Conservation (phyloP, 225 moss, liverwort and hornwort species). For the Thuidium tamariscinum region DNA sequence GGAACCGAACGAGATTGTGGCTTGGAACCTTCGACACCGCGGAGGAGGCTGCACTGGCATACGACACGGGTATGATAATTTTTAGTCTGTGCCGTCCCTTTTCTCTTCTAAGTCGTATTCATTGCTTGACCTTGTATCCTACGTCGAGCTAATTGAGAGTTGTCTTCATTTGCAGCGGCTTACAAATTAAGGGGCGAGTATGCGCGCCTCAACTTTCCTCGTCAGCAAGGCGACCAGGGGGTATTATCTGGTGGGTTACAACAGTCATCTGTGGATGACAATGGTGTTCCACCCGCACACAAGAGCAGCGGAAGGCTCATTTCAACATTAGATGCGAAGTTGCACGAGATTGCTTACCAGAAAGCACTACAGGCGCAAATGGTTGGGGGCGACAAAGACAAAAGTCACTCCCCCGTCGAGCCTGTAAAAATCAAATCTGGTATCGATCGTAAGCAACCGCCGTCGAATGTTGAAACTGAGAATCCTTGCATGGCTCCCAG, state of each 20-base stretch:
- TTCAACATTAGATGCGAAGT: conserved; percentile 57
- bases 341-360: conserved; percentile 60
- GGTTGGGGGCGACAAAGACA: conserved; percentile 18
- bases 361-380: conserved; percentile 31
- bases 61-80: conserved; percentile 38
- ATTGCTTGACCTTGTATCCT: fast-evolving
- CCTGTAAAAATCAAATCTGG: conserved; percentile 1
- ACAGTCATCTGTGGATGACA: conserved; percentile 13
- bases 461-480: background rate
- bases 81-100: fast-evolving
- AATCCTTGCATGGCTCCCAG: background rate
- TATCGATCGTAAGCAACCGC: background rate
- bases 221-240: conserved; percentile 30
- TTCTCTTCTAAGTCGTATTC: fast-evolving
- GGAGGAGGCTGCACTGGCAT: conserved; percentile 74
- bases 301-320: conserved; percentile 16
- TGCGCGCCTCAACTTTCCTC: conserved; percentile 82
- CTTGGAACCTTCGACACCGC: conserved; percentile 90
- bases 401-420: conserved; percentile 20
- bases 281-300: conserved; percentile 7
- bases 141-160: background rate
- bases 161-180: conserved; percentile 17
- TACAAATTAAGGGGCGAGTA: conserved; percentile 78
- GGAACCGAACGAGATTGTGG: conserved; percentile 80
- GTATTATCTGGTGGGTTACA: conserved; percentile 1